Evolutionary conservation across 306 rosid species (phyloP).

Genomic region (Medicago truncatula): MtrunA17r5.0-ANR NC_053044.1:47873501-47874000

Average conservation of each 20-base stretch:
- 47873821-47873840: conserved; percentile 76
- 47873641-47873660: no score
- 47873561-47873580: conserved; percentile 6
- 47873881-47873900: conserved; percentile 1
- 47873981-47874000: conserved; percentile 40
- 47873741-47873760: conserved; percentile 26
- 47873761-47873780: conserved; percentile 52
- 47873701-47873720: not conserved
- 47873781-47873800: conserved; percentile 72
- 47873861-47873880: conserved; percentile 40
- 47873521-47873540: no score
- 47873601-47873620: not conserved
- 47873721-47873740: conserved; percentile 24
- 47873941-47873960: not conserved
- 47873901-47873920: conserved; percentile 4
- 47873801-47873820: conserved; percentile 72
- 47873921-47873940: conserved; percentile 20
- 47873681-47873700: no score
- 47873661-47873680: no score
- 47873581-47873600: not conserved
- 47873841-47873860: conserved; percentile 78
- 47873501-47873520: no score
- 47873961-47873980: not conserved
- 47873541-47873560: conserved; percentile 12
- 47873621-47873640: no score